Conservation (phyloP, 2,329 filamentous ascomycete species). For the Aspergillus brunneoviolaceus region DNA sequence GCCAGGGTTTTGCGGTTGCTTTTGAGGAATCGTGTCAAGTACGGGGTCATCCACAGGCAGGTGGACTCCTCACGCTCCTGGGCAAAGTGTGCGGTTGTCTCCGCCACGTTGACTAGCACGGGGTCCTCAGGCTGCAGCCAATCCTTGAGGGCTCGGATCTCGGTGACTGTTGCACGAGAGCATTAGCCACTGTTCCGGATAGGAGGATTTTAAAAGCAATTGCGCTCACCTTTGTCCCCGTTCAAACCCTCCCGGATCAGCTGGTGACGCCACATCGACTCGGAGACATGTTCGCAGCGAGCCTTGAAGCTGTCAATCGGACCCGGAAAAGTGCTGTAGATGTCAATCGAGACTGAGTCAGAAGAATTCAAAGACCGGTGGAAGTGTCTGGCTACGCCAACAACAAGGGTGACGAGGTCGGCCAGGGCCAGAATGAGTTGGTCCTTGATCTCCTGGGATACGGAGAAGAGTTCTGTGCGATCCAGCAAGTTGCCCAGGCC, state of each 20-base stretch:
- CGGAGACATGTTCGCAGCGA: conserved; percentile 36
- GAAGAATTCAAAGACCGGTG: conserved; percentile 30
- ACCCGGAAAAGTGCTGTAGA: conserved; percentile 38
- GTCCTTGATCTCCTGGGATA: conserved; percentile 49
- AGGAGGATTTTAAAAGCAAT: not conserved
- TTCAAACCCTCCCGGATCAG: conserved; percentile 33
- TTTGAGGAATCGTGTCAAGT: conserved; percentile 50
- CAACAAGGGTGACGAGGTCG: conserved; percentile 35
- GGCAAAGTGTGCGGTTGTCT: conserved; percentile 45
- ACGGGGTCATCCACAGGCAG: conserved; percentile 55
- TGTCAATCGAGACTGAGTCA: conserved; percentile 34
- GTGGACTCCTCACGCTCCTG: conserved; percentile 52
- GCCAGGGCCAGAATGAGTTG: conserved; percentile 43
- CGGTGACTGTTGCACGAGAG: conserved; percentile 20
- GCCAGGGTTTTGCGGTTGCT: conserved; percentile 45
- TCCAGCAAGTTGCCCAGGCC: conserved; percentile 45
- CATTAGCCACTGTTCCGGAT: not conserved
- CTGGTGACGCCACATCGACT: conserved; percentile 44
- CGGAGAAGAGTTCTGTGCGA: conserved; percentile 48
- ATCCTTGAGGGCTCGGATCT: conserved; percentile 31
- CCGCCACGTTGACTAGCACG: conserved; percentile 45
- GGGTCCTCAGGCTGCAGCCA: conserved; percentile 50
- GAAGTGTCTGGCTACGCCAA: conserved; percentile 37
- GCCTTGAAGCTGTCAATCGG: conserved; percentile 37
- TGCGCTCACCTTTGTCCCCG: conserved; percentile 28